A percentile compares a stretch with the other conserved stretches of the same genome.
These are phyloP conservation scores for Coriaria nepalensis DNA, from an alignment of 306 rosid genomes.

Conservation along the genomic window DNA sequence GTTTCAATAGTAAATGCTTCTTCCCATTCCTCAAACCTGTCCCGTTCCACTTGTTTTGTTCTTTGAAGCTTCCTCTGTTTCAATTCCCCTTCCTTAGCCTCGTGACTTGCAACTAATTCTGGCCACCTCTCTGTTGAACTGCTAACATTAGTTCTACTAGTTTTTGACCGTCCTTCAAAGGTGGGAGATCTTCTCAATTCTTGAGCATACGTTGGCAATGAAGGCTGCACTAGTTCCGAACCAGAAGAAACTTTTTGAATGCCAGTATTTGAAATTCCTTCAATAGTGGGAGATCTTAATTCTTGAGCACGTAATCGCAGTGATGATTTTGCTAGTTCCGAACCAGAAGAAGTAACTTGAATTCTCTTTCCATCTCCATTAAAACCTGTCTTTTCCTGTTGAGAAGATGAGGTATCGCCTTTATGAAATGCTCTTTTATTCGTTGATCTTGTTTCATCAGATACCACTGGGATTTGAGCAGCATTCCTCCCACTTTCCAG, in stretches of 20 bases:
- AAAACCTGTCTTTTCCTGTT: conserved; percentile 30
- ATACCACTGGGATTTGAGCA: conserved; percentile 25
- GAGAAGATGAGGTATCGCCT: conserved; percentile 31
- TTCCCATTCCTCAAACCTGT: conserved; percentile 92
- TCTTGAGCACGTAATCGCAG: conserved; percentile 18
- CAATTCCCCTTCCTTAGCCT: conserved; percentile 43
- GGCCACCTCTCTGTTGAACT: conserved; percentile 29
- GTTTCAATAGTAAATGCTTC: conserved; percentile 56
- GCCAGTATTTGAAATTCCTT: conserved; percentile 12
- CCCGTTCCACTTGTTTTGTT: conserved; percentile 53
- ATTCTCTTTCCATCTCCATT: conserved; percentile 29
- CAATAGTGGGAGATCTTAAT: neutral
- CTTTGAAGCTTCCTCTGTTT: conserved; percentile 69
- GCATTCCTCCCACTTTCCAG: conserved; percentile 14
- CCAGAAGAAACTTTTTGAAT: conserved; percentile 29
- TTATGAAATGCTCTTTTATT: conserved; percentile 34
- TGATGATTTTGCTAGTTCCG: conserved; percentile 22
- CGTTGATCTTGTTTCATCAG: conserved; percentile 19
- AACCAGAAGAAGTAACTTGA: conserved; percentile 28
- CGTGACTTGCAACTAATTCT: conserved; percentile 30
- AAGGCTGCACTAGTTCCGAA: conserved; percentile 21
- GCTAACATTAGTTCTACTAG: conserved; percentile 17
- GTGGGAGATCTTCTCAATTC: conserved; percentile 16
- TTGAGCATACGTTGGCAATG: conserved; percentile 21
- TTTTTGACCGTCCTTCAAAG: conserved; percentile 21